Evolutionary conservation across 2,329 filamentous ascomycete species (phyloP).

Genomic region (Helotiales sp.): DNA sequence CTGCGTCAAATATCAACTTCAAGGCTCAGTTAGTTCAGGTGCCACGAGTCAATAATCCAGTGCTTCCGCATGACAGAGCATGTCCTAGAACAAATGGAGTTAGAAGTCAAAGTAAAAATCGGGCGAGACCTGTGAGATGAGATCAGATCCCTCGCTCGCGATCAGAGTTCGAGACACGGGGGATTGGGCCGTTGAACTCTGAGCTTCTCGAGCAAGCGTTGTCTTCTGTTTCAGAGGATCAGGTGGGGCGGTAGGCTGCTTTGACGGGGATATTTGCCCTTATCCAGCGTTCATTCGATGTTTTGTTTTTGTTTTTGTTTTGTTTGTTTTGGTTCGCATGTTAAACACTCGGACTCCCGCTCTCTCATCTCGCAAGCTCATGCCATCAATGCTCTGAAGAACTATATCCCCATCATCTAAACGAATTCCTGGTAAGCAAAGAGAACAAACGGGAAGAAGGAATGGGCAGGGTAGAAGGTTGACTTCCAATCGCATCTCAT

Average conservation of each 20-base stretch:
- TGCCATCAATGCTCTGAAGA: not conserved
- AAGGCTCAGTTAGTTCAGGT: not conserved
- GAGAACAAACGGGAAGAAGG: not conserved
- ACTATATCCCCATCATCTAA: not conserved
- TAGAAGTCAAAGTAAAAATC: not conserved
- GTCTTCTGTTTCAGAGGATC: not conserved
- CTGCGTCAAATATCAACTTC: not conserved
- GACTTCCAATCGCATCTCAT: slow-evolving; percentile 5
- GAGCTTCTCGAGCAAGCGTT: not conserved
- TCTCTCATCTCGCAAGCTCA: not conserved
- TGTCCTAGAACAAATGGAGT: not conserved
- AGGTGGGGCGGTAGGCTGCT: too few species aligned
- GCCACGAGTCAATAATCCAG: too few species aligned
- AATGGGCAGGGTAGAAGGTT: not conserved
- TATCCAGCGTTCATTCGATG: not conserved
- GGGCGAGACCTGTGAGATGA: not conserved
- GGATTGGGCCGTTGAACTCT: not conserved
- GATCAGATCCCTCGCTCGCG: not conserved
- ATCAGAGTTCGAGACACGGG: slow-evolving; percentile 1
- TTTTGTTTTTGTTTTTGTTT: not conserved
- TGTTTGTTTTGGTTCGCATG: not conserved
- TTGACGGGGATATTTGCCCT: not conserved
- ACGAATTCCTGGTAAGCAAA: not conserved
- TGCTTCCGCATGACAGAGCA: not conserved
- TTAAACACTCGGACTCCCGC: not conserved